A percentile compares a stretch with the other conserved stretches of the same genome.
phyloP scores from a whole-genome alignment of 78 protist genomes.

The Acrasis kona region DNA sequence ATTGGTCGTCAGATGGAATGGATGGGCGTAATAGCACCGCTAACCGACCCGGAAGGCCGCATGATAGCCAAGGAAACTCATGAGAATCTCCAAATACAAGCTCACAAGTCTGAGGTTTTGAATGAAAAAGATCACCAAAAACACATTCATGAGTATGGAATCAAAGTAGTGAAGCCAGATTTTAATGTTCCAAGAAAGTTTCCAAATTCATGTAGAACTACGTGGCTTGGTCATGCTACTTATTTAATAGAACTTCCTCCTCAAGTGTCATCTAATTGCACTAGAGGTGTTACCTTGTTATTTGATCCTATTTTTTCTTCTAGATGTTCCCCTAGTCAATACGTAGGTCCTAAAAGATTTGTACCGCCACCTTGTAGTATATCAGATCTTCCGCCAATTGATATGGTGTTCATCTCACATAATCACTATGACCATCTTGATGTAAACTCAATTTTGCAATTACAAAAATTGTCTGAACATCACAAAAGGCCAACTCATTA shows the following conservation, averaged over 20 bases:
- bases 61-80: too few relatives aligned
- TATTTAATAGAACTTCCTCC: not conserved
- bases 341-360: not conserved
- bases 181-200: too few relatives aligned
- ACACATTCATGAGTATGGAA: too few relatives aligned
- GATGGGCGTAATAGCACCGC: too few relatives aligned
- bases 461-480: not conserved
- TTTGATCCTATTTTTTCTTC: slow-evolving; percentile 15
- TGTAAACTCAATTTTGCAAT: not conserved
- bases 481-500: too few relatives aligned
- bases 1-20: too few relatives aligned
- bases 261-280: not conserved
- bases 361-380: not conserved
- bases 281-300: not conserved
- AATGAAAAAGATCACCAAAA: too few relatives aligned
- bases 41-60: too few relatives aligned
- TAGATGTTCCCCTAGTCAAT: slow-evolving; percentile 6
- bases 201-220: too few relatives aligned
- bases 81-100: too few relatives aligned
- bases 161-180: too few relatives aligned
- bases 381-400: not conserved
- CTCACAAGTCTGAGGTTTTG: too few relatives aligned
- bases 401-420: slow-evolving; percentile 13
- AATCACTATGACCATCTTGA: slow-evolving; percentile 39
- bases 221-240: slow-evolving; percentile 8